Evolutionary conservation across 805 yeast genomes (phyloP).

Genomic region (Metschnikowia bowlesiae): DNA sequence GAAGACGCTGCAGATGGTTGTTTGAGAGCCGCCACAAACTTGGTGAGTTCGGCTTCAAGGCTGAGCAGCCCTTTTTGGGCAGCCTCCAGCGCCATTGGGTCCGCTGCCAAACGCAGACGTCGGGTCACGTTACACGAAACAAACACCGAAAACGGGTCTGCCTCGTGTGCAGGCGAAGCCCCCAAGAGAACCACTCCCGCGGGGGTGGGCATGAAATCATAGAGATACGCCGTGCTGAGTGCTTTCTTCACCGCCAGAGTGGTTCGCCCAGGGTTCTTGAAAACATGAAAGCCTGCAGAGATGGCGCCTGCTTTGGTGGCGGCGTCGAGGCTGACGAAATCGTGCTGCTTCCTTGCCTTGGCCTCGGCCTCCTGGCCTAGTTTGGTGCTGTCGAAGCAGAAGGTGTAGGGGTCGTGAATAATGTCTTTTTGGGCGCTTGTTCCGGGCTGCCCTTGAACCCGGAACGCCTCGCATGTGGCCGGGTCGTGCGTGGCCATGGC

Average conservation of each 20-base stretch:
- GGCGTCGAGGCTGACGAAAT: conserved; percentile 8
- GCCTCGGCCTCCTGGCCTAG: conserved; percentile 16
- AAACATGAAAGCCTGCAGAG: conserved; percentile 30
- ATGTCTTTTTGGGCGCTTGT: conserved; percentile 1
- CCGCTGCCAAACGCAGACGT: conserved; percentile 10
- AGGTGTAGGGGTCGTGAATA: not conserved
- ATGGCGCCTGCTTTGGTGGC: not conserved
- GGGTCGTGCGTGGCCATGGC: conserved; percentile 1
- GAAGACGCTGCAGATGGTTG: no score
- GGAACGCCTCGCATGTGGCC: conserved; percentile 5
- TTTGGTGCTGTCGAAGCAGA: conserved; percentile 1
- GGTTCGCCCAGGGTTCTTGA: conserved; percentile 29
- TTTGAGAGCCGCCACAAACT: conserved; percentile 17
- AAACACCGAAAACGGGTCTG: conserved; percentile 4
- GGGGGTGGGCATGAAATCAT: conserved; percentile 41
- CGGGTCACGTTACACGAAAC: conserved; percentile 7
- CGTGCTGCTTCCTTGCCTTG: conserved; percentile 14
- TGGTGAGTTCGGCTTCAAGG: conserved; percentile 13
- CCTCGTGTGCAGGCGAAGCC: not conserved
- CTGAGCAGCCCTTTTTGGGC: not conserved
- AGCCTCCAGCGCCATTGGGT: conserved; percentile 7
- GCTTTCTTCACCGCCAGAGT: conserved; percentile 23
- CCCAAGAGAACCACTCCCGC: conserved; percentile 27
- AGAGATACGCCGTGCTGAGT: conserved; percentile 36
- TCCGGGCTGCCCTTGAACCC: not conserved